Conservation (phyloP, 2,329 filamentous ascomycete genomes). For the Ophiocordyceps robertsii region DNA sequence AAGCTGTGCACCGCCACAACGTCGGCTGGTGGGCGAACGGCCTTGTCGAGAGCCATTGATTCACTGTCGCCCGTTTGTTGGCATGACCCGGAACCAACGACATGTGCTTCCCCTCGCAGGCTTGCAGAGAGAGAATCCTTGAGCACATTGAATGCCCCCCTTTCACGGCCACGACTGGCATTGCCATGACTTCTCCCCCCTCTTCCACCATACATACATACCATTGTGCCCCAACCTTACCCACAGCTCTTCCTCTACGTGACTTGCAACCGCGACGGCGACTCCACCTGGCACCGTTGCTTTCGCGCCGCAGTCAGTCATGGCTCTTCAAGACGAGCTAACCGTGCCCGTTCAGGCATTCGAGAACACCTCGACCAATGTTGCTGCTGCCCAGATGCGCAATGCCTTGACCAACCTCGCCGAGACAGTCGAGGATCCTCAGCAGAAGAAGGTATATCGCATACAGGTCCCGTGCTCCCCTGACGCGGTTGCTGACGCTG, state of each 20-base stretch:
- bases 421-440: constrained; percentile 75
- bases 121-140: too few species aligned
- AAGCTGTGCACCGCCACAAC: too few species aligned
- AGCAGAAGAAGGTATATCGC: constrained; percentile 63
- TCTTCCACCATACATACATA: too few species aligned
- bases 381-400: constrained; percentile 97
- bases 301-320: background rate
- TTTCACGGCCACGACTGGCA: too few species aligned
- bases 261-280: background rate
- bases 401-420: constrained; percentile 88
- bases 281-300: background rate
- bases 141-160: too few species aligned
- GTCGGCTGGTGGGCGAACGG: too few species aligned
- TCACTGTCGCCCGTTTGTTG: too few species aligned
- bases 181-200: too few species aligned
- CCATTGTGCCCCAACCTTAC: too few species aligned
- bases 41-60: too few species aligned
- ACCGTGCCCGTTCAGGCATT: constrained; percentile 55
- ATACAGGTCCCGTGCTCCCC: background rate
- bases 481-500: background rate
- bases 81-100: too few species aligned
- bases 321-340: constrained; percentile 8
- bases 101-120: too few species aligned
- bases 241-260: background rate
- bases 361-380: constrained; percentile 97